A percentile compares a stretch with the other conserved stretches of the same genome.
These are phyloP conservation scores for Talaromyces ruber DNA, from an alignment of 495 filamentous ascomycete genomes.

Conservation along the genomic window DNA sequence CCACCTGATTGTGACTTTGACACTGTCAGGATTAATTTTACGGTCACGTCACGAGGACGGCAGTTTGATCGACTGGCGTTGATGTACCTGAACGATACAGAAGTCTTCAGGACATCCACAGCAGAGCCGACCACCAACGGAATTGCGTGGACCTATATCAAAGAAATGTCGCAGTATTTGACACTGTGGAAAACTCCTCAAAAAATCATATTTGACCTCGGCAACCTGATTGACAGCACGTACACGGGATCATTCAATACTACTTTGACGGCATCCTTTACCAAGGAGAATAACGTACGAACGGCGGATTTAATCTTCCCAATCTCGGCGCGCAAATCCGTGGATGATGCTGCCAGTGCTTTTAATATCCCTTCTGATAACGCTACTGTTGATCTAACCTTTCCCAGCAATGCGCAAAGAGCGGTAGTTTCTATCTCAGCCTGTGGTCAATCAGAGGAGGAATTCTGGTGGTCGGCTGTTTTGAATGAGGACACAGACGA, in stretches of 20 bases:
- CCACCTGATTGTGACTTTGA: constrained; percentile 72
- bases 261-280: constrained; percentile 72
- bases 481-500: constrained; percentile 52
- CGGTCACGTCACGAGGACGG: constrained; percentile 60
- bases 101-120: constrained; percentile 81
- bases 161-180: constrained; percentile 74
- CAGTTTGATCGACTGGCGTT: constrained; percentile 76
- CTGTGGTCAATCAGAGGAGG: constrained; percentile 69
- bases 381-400: constrained; percentile 42
- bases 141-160: constrained; percentile 69
- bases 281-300: constrained; percentile 28
- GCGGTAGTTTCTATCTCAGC: constrained; percentile 72
- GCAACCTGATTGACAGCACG: constrained; percentile 62
- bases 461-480: constrained; percentile 89
- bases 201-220: constrained; percentile 77
- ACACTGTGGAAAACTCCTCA: constrained; percentile 57
- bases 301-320: constrained; percentile 66
- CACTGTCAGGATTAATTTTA: constrained; percentile 72
- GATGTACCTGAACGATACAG: constrained; percentile 73
- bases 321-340: constrained; percentile 54
- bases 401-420: constrained; percentile 55
- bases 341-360: constrained; percentile 47
- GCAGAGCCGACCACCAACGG: constrained; percentile 68
- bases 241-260: constrained; percentile 78
- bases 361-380: constrained; percentile 62